phyloP scores from a whole-genome alignment of 129 eudicot genomes.

The Helichrysum umbraculigerum region DNA sequence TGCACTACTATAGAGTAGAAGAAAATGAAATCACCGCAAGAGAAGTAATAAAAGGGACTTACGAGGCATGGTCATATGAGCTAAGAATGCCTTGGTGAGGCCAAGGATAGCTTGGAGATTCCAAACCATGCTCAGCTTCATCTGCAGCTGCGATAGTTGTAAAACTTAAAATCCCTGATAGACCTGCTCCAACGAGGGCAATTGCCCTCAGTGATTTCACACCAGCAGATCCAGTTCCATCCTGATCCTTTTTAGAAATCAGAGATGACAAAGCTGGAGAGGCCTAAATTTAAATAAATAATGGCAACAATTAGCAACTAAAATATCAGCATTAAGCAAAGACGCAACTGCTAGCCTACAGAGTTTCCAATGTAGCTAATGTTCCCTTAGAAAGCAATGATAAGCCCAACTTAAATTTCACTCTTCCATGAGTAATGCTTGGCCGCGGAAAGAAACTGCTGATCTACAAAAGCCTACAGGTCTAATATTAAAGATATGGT shows the following conservation, averaged over 20 bases:
- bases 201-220: slow-evolving; percentile 64
- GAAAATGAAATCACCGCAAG: background rate
- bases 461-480: background rate
- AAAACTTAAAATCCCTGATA: slow-evolving; percentile 73
- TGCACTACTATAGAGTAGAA: background rate
- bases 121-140: slow-evolving; percentile 96
- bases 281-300: slow-evolving; percentile 40
- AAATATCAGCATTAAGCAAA: slow-evolving; percentile 2
- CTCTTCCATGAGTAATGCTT: background rate
- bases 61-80: slow-evolving; percentile 95
- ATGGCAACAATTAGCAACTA: slow-evolving; percentile 19
- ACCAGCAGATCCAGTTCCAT: slow-evolving; percentile 60
- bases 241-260: slow-evolving; percentile 61
- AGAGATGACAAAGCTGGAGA: slow-evolving; percentile 68
- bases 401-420: slow-evolving; percentile 2
- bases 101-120: slow-evolving; percentile 84
- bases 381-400: background rate
- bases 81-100: slow-evolving; percentile 95
- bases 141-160: slow-evolving; percentile 79
- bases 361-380: background rate
- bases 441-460: background rate
- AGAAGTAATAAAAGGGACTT: slow-evolving; percentile 36
- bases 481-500: background rate
- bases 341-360: background rate
- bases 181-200: slow-evolving; percentile 89